A percentile compares a stretch with the other conserved stretches of the same genome.
Conservation (phyloP, 306 rosid genomes). For the Castanea crenata region DNA sequence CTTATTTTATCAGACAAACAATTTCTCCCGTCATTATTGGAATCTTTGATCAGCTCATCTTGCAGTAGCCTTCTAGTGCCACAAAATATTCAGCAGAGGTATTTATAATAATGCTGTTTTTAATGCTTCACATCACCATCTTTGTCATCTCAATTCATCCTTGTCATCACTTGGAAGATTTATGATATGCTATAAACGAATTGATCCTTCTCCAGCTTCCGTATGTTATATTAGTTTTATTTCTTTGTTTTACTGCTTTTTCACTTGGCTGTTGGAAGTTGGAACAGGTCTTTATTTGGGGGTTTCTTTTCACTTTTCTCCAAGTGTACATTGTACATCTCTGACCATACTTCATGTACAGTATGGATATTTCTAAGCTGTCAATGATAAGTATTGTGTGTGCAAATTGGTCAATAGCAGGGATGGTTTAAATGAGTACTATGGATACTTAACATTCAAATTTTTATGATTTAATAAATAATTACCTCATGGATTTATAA, state of each 20-base stretch:
- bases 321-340: neutral
- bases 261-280: neutral
- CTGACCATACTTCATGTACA: neutral
- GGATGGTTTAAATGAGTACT: too few species aligned
- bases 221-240: neutral
- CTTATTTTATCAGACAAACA: constrained; percentile 70
- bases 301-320: neutral
- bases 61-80: constrained; percentile 55
- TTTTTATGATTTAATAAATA: too few species aligned
- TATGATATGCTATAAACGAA: neutral
- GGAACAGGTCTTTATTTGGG: neutral
- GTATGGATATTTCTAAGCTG: neutral
- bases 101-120: constrained; percentile 17
- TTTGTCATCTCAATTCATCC: neutral
- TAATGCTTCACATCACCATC: neutral
- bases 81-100: constrained; percentile 73
- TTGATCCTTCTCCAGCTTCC: neutral
- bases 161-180: neutral
- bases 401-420: too few species aligned
- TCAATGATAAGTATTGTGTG: too few species aligned
- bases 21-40: constrained; percentile 69
- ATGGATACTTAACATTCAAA: too few species aligned
- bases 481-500: too few species aligned
- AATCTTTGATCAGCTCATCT: constrained; percentile 62
- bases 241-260: neutral